Percentiles rank a stretch among this genome's conserved stretches.
Conservation (phyloP, 345 rosid species). For the Lepidium sativum region DNA sequence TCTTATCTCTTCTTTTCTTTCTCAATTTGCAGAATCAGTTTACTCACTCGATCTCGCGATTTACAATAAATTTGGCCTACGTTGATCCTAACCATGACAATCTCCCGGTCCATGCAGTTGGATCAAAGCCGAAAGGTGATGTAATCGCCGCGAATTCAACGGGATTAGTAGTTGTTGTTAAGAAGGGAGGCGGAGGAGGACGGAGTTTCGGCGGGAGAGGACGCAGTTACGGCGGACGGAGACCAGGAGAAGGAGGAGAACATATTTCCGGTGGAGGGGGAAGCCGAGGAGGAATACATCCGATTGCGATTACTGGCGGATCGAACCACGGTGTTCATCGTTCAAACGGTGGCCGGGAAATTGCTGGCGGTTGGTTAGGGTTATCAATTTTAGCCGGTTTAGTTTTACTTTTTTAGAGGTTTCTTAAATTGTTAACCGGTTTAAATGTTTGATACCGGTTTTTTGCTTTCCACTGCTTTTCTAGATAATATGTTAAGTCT, state of each 20-base stretch:
- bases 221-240: neutral
- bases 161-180: too few relatives aligned
- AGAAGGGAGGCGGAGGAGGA: neutral
- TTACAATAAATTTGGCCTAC: neutral
- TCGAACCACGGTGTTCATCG: conserved; percentile 12
- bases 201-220: neutral
- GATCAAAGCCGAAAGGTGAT: neutral
- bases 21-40: neutral
- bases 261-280: neutral
- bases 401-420: neutral
- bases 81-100: neutral
- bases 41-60: neutral
- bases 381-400: conserved; percentile 17
- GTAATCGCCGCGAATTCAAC: neutral
- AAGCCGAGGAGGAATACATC: neutral
- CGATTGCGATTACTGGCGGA: conserved; percentile 6
- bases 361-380: neutral
- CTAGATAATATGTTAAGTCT: too few relatives aligned
- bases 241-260: neutral
- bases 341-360: conserved; percentile 16
- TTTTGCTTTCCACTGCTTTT: too few relatives aligned
- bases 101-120: neutral
- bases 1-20: neutral
- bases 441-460: conserved; percentile 13
- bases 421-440: neutral